Conservation (phyloP, 768 basidiomycete species). For the Mycena floridula region DNA sequence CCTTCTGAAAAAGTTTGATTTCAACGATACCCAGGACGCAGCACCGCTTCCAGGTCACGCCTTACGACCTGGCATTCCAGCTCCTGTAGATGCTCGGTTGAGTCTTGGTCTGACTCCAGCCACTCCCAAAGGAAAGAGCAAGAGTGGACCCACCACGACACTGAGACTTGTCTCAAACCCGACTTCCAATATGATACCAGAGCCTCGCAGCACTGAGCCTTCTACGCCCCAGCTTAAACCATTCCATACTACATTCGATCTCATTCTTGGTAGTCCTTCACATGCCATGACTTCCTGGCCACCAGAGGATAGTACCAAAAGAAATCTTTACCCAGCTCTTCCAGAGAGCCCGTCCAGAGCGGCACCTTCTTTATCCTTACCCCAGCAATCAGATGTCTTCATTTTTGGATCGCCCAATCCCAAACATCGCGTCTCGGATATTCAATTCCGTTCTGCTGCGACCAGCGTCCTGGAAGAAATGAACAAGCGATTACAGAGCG, state of each 20-base stretch:
- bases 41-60: slow-evolving; percentile 56
- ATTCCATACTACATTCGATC: slow-evolving; percentile 62
- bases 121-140: slow-evolving; percentile 28
- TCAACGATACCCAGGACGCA: slow-evolving; percentile 24
- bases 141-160: slow-evolving; percentile 41
- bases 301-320: slow-evolving; percentile 11
- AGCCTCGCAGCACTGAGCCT: slow-evolving; percentile 24
- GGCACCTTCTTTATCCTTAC: slow-evolving; percentile 2
- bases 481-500: slow-evolving; percentile 61
- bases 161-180: slow-evolving; percentile 42
- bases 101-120: slow-evolving; percentile 44
- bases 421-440: slow-evolving; percentile 53
- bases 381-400: slow-evolving; percentile 59
- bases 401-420: slow-evolving; percentile 75
- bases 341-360: background rate
- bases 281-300: slow-evolving; percentile 36
- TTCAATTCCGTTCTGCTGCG: slow-evolving; percentile 62
- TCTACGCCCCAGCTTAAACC: slow-evolving; percentile 62
- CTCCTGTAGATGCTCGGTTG: slow-evolving; percentile 52
- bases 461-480: slow-evolving; percentile 76
- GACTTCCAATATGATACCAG: slow-evolving; percentile 8
- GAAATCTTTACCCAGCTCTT: background rate
- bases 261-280: slow-evolving; percentile 53
- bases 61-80: slow-evolving; percentile 53
- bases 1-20: slow-evolving; percentile 15